Evolutionary conservation across 2,329 filamentous ascomycete genomes (phyloP).

Genomic region (Metarhizium sp.): DNA sequence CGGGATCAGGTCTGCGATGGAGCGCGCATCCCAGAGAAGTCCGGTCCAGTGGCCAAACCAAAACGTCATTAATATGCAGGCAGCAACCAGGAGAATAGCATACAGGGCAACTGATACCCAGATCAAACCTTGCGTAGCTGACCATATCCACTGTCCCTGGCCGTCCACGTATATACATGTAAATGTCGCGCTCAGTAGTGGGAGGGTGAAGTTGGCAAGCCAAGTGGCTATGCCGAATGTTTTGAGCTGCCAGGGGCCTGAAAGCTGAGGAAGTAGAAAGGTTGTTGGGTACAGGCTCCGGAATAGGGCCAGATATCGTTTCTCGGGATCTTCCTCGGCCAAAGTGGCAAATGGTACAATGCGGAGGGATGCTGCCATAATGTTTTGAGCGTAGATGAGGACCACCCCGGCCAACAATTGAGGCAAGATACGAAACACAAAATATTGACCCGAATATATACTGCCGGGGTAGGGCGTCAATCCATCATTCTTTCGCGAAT

Average conservation of each 20-base stretch:
- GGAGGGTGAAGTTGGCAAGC: conserved; percentile 71
- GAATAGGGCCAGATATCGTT: conserved; percentile 57
- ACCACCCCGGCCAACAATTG: conserved; percentile 64
- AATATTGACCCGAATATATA: conserved; percentile 68
- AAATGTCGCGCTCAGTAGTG: conserved; percentile 71
- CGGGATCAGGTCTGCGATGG: conserved; percentile 70
- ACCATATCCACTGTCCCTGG: conserved; percentile 60
- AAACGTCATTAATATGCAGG: conserved; percentile 45
- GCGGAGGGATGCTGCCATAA: conserved; percentile 66
- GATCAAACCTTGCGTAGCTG: conserved; percentile 64
- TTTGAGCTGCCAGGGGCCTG: conserved; percentile 57
- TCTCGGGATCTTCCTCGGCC: conserved; percentile 50
- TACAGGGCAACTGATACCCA: conserved; percentile 75
- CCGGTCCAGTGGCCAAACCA: conserved; percentile 61
- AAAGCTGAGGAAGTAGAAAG: conserved; percentile 52
- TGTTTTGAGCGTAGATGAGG: conserved; percentile 66
- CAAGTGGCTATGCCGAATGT: conserved; percentile 61
- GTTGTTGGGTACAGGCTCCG: conserved; percentile 59
- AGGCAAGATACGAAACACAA: conserved; percentile 78
- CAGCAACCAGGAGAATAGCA: conserved; percentile 50
- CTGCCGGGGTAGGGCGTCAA: conserved; percentile 56
- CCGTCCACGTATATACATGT: conserved; percentile 48
- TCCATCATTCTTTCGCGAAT: conserved; percentile 52
- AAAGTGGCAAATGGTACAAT: conserved; percentile 72
- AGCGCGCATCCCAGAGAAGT: conserved; percentile 76